Percentiles rank a stretch among this genome's conserved stretches.
Conservation (phyloP, 805 yeast species). For the Candida patagonica region DNA sequence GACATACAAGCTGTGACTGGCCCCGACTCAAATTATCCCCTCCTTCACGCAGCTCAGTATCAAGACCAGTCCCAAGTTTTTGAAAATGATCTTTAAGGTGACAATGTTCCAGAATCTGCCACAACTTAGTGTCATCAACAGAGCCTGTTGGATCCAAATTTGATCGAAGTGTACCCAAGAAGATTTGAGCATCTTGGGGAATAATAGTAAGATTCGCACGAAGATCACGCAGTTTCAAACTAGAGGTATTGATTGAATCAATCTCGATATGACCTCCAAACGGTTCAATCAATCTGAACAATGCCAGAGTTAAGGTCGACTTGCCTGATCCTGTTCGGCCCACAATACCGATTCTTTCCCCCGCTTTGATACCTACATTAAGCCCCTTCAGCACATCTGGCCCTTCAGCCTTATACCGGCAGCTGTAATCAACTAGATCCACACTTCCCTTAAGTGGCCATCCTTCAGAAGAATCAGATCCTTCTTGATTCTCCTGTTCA, state of each 20-base stretch:
- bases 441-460: too few relatives aligned
- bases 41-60: constrained; percentile 43
- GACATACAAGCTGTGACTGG: constrained; percentile 67
- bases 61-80: constrained; percentile 38
- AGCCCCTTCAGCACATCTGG: background rate
- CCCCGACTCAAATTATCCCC: constrained; percentile 74
- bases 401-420: too few relatives aligned
- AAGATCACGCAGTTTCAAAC: constrained; percentile 43
- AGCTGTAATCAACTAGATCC: too few relatives aligned
- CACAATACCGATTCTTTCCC: constrained; percentile 28
- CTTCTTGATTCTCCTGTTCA: too few relatives aligned
- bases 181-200: constrained; percentile 60
- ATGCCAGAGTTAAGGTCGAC: constrained; percentile 66
- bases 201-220: constrained; percentile 49
- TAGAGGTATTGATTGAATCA: constrained; percentile 45
- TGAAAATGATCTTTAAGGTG: constrained; percentile 47
- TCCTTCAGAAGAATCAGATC: too few relatives aligned
- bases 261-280: constrained; percentile 40
- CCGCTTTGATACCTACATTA: background rate
- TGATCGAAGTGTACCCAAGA: constrained; percentile 49
- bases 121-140: constrained; percentile 40
- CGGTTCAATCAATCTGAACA: constrained; percentile 49
- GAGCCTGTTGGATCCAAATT: constrained; percentile 54
- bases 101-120: constrained; percentile 44
- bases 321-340: constrained; percentile 89